These are phyloP conservation scores for Dothistroma pini DNA, from an alignment of 2,329 filamentous ascomycete species.

Conservation along the genomic window DNA sequence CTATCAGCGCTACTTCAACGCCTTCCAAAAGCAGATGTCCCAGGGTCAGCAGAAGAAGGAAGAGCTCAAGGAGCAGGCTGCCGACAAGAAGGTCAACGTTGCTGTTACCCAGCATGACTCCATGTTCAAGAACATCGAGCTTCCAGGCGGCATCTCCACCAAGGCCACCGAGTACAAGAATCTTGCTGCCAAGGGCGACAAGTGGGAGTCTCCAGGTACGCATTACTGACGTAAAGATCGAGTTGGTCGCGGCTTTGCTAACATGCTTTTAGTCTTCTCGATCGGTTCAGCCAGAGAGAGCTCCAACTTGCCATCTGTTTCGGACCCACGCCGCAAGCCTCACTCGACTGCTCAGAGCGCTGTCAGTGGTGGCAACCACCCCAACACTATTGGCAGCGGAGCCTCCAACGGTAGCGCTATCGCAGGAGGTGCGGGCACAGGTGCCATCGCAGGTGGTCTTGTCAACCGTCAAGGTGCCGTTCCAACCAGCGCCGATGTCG, in stretches of 20 bases:
- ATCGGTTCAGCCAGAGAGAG: constrained; percentile 75
- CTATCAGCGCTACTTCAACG: constrained; percentile 77
- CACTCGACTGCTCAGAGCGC: constrained; percentile 45
- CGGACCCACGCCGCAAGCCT: constrained; percentile 56
- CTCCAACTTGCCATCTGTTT: constrained; percentile 61
- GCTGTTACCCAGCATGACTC: constrained; percentile 85
- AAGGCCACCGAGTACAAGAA: constrained; percentile 95
- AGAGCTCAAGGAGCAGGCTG: constrained; percentile 43
- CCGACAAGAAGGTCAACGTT: constrained; percentile 73
- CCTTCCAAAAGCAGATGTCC: constrained; percentile 68
- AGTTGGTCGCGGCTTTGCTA: not conserved
- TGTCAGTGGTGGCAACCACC: constrained; percentile 7
- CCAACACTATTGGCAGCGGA: constrained; percentile 18
- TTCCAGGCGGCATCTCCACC: constrained; percentile 83
- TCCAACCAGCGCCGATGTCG: not conserved
- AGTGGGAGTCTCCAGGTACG: constrained; percentile 75
- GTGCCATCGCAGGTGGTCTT: constrained; percentile 15
- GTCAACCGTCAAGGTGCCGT: not conserved
- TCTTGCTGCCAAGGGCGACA: constrained; percentile 79
- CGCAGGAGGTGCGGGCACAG: not conserved
- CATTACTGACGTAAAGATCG: not conserved
- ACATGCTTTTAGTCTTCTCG: constrained; percentile 63
- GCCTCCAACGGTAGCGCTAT: constrained; percentile 3
- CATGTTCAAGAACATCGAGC: constrained; percentile 82
- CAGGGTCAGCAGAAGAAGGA: constrained; percentile 76